Conservation (phyloP, 352 stramenopile species). For the Globisporangium polare region DNA sequence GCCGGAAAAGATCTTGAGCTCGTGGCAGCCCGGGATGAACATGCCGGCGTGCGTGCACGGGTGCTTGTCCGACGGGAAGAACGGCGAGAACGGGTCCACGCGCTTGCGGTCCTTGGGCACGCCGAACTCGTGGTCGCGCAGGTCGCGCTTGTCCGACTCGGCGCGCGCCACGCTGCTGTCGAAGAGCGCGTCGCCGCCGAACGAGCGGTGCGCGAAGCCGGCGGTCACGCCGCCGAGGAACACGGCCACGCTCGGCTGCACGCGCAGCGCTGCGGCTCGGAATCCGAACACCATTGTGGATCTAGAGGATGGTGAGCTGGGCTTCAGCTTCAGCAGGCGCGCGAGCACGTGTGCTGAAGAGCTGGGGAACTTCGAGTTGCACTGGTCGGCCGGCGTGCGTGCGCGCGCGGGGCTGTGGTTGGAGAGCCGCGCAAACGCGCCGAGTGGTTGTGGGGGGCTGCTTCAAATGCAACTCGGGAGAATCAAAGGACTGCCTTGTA, state of each 20-base stretch:
- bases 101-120: constrained; percentile 85
- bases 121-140: constrained; percentile 84
- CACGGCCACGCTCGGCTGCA: constrained; percentile 42
- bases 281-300: constrained; percentile 60
- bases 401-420: constrained; percentile 5
- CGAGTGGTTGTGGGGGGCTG: neutral
- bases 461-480: neutral
- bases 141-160: constrained; percentile 66
- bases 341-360: neutral
- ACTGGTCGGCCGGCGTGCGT: neutral
- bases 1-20: constrained; percentile 92
- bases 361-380: constrained; percentile 7
- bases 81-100: constrained; percentile 85
- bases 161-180: constrained; percentile 22
- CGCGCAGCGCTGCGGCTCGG: constrained; percentile 35
- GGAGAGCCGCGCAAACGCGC: constrained; percentile 8
- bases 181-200: constrained; percentile 17
- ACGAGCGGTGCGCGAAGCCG: constrained; percentile 37
- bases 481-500: no score
- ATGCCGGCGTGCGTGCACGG: constrained; percentile 88
- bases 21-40: constrained; percentile 90
- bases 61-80: constrained; percentile 89
- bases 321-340: neutral
- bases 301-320: neutral
- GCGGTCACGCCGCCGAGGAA: constrained; percentile 53